Evolutionary conservation across 805 yeast genomes (phyloP), one percentile per base, ranked within the genome.

Genomic region (Starmerella geochares): DNA sequence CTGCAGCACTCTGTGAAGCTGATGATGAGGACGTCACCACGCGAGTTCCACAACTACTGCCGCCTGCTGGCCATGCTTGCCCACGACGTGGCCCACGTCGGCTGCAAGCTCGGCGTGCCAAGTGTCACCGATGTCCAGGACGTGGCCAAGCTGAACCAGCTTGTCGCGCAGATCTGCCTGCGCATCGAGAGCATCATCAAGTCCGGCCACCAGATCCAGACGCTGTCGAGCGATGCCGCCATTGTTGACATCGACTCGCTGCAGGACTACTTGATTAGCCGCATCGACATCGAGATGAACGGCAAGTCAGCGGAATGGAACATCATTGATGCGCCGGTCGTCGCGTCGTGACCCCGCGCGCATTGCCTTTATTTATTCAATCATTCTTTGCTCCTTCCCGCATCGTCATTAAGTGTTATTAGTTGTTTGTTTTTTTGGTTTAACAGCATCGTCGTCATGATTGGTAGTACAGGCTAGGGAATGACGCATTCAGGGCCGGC

Each of bases 261-360:
- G 32, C 62, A 60, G 44, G 61, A 59, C 49, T 54, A 56, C 35
- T 37, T 60, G 28, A 58, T 60, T 40, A 56, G 58, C 8, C 45
- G 47, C 20, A 55, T 58, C 21, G 61, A 58, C 32, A 50, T 62
- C 21, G 68, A 60, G 38, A 53, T 65, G 33, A 62, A 65, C 46
- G 67, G 68, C 17, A 60, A 57, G 27, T 54, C 62, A 1, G 66
- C 62, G 10, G 68, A 65, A 46, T 65, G 69, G 69, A 62, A 60
- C 47, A 49, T 63, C 13, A 55, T 64, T 14, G 62, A 58, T 21
- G 52, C 52, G 75, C 54, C 55, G 1, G 27, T 29, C 17, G 20
- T 20, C 37, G 10, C 37, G 7, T 7, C 46, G 4, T 41, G 11
- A n/a, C 28, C 10, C 16, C 24, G 17, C 16, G 14, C 35, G 11